Conservation (phyloP, 331 rosid genomes). For the Dryas integrifolia region DNA sequence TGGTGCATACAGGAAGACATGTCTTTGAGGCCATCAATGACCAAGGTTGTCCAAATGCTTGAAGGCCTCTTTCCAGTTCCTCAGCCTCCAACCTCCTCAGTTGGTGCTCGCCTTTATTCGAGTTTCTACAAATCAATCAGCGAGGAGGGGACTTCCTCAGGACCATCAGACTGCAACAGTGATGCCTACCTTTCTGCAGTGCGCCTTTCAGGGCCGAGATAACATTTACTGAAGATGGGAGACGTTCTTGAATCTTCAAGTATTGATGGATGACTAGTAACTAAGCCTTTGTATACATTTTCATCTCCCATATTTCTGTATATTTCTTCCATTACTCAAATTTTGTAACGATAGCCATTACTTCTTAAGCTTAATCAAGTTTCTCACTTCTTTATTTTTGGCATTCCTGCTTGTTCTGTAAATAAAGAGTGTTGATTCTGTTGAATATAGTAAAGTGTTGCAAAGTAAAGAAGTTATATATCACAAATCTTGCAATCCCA, state of each 20-base stretch:
- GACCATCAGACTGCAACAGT: constrained; percentile 33
- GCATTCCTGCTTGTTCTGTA: constrained; percentile 13
- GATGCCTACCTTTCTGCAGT: constrained; percentile 38
- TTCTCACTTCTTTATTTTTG: background rate
- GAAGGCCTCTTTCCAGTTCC: constrained; percentile 31
- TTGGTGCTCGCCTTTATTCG: constrained; percentile 26
- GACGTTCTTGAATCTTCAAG: background rate
- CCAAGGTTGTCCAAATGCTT: constrained; percentile 44
- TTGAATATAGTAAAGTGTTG: background rate
- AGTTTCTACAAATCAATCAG: constrained; percentile 25
- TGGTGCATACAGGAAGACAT: constrained; percentile 45
- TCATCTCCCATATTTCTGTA: constrained; percentile 27
- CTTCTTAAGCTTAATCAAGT: background rate
- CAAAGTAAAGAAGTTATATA: background rate
- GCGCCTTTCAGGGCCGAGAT: constrained; percentile 55
- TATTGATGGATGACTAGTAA: constrained; percentile 1
- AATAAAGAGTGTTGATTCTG: constrained; percentile 9
- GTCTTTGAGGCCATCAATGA: constrained; percentile 35
- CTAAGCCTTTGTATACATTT: constrained; percentile 23
- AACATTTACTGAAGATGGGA: constrained; percentile 17
- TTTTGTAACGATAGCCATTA: constrained; percentile 36
- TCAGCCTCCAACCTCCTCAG: constrained; percentile 29
- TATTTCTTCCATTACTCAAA: constrained; percentile 27
- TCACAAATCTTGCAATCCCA: background rate
- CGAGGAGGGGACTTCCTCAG: constrained; percentile 30